Evolutionary conservation across 495 filamentous ascomycete genomes (phyloP).

Genomic region (Xylaria bambusicola): DNA sequence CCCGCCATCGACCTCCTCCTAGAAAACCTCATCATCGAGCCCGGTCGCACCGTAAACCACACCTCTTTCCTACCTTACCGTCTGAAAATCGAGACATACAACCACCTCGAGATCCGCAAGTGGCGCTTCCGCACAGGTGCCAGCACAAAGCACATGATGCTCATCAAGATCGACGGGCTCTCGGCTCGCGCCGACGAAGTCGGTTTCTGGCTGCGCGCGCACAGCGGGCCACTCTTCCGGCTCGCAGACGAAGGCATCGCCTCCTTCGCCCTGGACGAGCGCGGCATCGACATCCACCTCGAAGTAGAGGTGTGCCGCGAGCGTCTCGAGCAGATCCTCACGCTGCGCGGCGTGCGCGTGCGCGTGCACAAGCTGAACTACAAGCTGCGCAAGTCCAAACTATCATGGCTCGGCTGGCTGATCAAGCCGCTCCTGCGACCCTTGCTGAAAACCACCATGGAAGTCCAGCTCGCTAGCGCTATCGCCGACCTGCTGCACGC

Average conservation of each 20-base stretch:
- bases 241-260: constrained; percentile 81
- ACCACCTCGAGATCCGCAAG: constrained; percentile 83
- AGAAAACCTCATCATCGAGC: constrained; percentile 89
- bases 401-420: constrained; percentile 76
- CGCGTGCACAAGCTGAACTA: constrained; percentile 86
- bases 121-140: constrained; percentile 70
- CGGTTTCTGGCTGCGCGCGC: constrained; percentile 71
- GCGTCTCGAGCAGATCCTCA: constrained; percentile 75
- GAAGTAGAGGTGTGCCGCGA: constrained; percentile 79
- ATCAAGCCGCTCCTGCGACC: constrained; percentile 83
- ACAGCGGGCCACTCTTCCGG: constrained; percentile 65
- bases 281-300: constrained; percentile 82
- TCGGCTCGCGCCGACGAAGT: constrained; percentile 81
- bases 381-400: constrained; percentile 69
- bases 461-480: constrained; percentile 71
- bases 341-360: constrained; percentile 72
- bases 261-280: constrained; percentile 78
- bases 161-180: constrained; percentile 75
- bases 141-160: constrained; percentile 66
- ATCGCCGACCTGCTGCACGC: constrained; percentile 70
- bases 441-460: constrained; percentile 74
- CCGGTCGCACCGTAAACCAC: constrained; percentile 79
- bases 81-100: constrained; percentile 77
- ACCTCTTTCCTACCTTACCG: constrained; percentile 88
- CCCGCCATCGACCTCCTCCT: constrained; percentile 83